These are phyloP conservation scores for Pulveroboletus sp. DNA, from an alignment of 768 basidiomycete species.

Conservation along the genomic window DNA sequence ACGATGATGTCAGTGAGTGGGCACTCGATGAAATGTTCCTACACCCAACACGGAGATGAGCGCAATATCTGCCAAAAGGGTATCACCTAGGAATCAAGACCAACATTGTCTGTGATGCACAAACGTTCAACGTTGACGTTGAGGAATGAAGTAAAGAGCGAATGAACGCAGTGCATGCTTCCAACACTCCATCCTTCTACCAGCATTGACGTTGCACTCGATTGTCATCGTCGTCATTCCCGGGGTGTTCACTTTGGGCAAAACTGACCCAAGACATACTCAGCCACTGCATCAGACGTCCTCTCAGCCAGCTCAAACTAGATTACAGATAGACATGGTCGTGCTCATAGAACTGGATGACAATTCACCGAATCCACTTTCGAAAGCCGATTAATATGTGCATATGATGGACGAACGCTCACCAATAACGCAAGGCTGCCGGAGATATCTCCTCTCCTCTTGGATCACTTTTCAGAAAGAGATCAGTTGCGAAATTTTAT, in stretches of 20 bases:
- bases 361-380: conserved; percentile 49
- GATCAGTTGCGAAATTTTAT: conserved; percentile 69
- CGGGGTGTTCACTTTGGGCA: conserved; percentile 71
- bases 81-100: conserved; percentile 63
- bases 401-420: conserved; percentile 12
- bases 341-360: neutral
- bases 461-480: conserved; percentile 82
- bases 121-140: neutral
- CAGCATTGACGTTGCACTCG: conserved; percentile 77
- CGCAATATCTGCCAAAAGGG: conserved; percentile 5
- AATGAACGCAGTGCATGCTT: conserved; percentile 39
- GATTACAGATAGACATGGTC: neutral
- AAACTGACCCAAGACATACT: conserved; percentile 42
- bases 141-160: conserved; percentile 1
- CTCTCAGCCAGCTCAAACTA: conserved; percentile 82
- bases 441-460: conserved; percentile 37
- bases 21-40: conserved; percentile 39
- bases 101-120: conserved; percentile 53
- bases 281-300: conserved; percentile 59
- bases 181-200: conserved; percentile 85
- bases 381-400: conserved; percentile 67
- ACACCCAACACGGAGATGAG: conserved; percentile 46
- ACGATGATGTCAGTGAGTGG: conserved; percentile 7
- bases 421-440: conserved; percentile 7
- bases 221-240: conserved; percentile 74